phyloP scores from a whole-genome alignment of 768 basidiomycete species.

The Royoungia palumana region DNA sequence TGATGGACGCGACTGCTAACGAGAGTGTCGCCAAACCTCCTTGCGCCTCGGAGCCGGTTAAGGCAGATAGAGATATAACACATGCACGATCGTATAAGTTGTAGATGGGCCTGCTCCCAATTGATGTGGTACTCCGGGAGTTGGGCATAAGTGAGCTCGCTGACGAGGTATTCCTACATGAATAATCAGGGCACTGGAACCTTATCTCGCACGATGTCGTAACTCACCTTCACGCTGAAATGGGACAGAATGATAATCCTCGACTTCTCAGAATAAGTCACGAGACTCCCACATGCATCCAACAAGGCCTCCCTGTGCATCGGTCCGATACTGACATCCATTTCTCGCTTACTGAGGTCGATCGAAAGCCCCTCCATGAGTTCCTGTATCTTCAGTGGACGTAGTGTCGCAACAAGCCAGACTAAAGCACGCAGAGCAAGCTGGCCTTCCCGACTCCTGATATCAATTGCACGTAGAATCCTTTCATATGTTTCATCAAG shows the following conservation, averaged over 20 bases:
- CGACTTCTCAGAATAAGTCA: not conserved
- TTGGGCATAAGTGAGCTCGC: not conserved
- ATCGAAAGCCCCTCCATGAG: constrained; percentile 1
- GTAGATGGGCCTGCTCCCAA: not conserved
- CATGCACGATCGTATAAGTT: constrained; percentile 5
- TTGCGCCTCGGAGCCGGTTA: no score
- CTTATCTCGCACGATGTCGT: not conserved
- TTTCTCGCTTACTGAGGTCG: not conserved
- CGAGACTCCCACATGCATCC: not conserved
- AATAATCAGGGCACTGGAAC: not conserved
- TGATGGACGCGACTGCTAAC: not conserved
- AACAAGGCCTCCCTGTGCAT: not conserved
- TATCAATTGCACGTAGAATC: not conserved
- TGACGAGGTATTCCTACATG: constrained; percentile 5
- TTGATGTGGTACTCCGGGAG: not conserved
- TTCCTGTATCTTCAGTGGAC: constrained; percentile 1
- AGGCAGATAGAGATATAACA: constrained; percentile 3
- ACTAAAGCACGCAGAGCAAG: not conserved
- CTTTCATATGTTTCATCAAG: constrained; percentile 4
- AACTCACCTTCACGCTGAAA: not conserved
- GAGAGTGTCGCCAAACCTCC: no score
- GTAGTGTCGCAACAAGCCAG: constrained; percentile 1
- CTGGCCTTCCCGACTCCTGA: not conserved
- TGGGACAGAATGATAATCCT: not conserved
- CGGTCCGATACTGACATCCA: not conserved